phyloP scores from a whole-genome alignment of 805 yeast genomes.

The Candida caryicola region DNA sequence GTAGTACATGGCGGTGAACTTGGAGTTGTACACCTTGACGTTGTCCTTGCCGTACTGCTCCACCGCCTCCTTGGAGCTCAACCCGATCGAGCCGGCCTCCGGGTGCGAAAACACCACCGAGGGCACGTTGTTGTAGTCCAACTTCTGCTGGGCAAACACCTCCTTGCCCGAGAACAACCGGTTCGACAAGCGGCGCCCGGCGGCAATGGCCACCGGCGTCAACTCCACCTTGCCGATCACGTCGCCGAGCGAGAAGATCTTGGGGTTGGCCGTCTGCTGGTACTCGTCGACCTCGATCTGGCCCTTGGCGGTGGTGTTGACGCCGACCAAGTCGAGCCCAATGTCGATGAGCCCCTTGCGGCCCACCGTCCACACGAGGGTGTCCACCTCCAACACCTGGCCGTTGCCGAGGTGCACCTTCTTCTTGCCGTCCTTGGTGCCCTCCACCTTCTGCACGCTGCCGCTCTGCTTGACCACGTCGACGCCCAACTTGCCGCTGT shows the following conservation, averaged over 20 bases:
- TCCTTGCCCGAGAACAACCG: conserved; percentile 81
- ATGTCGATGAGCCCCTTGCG: conserved; percentile 74
- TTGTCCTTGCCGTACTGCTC: conserved; percentile 76
- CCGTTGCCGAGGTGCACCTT: conserved; percentile 40
- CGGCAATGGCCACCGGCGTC: conserved; percentile 98
- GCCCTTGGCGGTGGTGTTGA: conserved; percentile 56
- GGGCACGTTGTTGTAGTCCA: conserved; percentile 84
- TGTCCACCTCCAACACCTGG: conserved; percentile 57
- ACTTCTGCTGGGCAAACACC: conserved; percentile 66
- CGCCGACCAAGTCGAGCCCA: conserved; percentile 74
- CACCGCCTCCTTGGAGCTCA: conserved; percentile 75
- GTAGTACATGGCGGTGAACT: conserved; percentile 89
- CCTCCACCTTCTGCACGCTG: conserved; percentile 38
- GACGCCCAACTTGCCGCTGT: conserved; percentile 72
- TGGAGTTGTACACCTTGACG: conserved; percentile 77
- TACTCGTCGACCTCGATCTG: conserved; percentile 81
- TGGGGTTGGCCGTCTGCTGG: conserved; percentile 72
- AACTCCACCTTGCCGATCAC: conserved; percentile 89
- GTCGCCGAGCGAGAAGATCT: conserved; percentile 87
- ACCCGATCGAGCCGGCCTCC: conserved; percentile 92
- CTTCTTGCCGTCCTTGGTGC: conserved; percentile 31
- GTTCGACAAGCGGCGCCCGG: conserved; percentile 92
- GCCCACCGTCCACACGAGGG: conserved; percentile 91
- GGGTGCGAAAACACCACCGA: conserved; percentile 98
- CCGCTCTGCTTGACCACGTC: conserved; percentile 68